These are phyloP conservation scores for Pyracantha coccinea DNA, from an alignment of 331 rosid species.

Conservation along the genomic window DNA sequence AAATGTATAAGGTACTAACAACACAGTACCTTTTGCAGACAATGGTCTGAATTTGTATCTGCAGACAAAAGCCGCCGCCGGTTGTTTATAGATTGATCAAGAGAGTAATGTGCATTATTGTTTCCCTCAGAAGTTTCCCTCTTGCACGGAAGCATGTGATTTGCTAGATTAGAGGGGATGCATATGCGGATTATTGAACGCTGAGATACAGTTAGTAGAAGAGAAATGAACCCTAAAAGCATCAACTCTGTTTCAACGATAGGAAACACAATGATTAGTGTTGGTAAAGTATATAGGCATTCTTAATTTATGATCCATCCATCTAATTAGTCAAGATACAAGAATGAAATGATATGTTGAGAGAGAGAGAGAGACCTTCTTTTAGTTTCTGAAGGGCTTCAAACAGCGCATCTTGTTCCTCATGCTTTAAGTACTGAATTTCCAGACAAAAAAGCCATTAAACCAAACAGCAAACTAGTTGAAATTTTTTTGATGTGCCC, in stretches of 20 bases:
- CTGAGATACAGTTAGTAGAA: conserved; percentile 70
- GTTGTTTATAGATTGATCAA: conserved; percentile 9
- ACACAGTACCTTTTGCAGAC: conserved; percentile 32
- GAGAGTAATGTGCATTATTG: conserved; percentile 23
- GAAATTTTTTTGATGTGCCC: not conserved
- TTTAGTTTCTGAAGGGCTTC: conserved; percentile 62
- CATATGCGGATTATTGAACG: conserved; percentile 47
- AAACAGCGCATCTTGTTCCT: conserved; percentile 30
- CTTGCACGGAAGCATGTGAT: conserved; percentile 87
- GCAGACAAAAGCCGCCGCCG: conserved; percentile 55
- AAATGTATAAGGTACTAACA: not conserved
- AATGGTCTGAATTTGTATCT: conserved; percentile 24
- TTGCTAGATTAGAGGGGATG: conserved; percentile 39
- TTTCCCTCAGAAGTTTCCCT: conserved; percentile 7
- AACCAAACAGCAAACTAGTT: conserved; percentile 3
- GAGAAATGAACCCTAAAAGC: conserved; percentile 94
- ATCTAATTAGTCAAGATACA: not conserved
- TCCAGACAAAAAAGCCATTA: not conserved
- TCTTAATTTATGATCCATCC: no score
- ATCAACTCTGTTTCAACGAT: conserved; percentile 61
- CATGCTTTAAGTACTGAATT: conserved; percentile 36
- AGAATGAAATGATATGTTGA: not conserved
- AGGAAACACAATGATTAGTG: conserved; percentile 22
- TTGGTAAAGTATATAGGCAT: not conserved
- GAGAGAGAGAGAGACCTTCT: conserved; percentile 50